These are phyloP conservation scores for Pythium aristosporum DNA, from an alignment of 352 stramenopile species.

Conservation along the genomic window DNA sequence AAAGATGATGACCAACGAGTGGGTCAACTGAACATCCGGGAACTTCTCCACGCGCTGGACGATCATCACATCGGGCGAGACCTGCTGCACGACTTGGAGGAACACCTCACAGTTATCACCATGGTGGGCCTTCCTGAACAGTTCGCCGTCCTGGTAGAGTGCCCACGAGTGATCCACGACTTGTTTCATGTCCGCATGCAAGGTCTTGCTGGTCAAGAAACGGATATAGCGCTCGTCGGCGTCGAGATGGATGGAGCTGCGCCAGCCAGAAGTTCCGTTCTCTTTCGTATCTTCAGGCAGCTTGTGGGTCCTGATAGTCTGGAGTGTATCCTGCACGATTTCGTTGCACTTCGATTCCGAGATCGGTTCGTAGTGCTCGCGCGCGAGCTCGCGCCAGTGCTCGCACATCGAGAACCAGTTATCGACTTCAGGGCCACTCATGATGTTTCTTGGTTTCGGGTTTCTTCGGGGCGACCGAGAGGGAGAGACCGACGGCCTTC, in stretches of 20 bases:
- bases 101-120: background rate
- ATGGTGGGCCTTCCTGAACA: background rate
- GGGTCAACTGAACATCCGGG: conserved; percentile 7
- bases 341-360: background rate
- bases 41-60: conserved; percentile 17
- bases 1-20: conserved; percentile 15
- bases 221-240: background rate
- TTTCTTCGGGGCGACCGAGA: too few species aligned
- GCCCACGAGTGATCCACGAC: conserved; percentile 1
- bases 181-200: background rate
- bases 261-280: background rate
- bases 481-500: too few species aligned
- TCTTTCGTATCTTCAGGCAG: too few species aligned
- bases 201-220: conserved; percentile 3
- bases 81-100: conserved; percentile 16
- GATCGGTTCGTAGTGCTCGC: background rate
- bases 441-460: background rate
- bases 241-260: background rate
- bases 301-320: background rate
- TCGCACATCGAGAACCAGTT: conserved; percentile 10
- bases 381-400: background rate
- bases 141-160: background rate
- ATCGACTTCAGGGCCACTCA: background rate
- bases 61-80: conserved; percentile 15
- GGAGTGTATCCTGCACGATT: background rate